These are phyloP conservation scores for Mycena rebaudengoi DNA, from an alignment of 768 basidiomycete genomes.

Conservation along the genomic window DNA sequence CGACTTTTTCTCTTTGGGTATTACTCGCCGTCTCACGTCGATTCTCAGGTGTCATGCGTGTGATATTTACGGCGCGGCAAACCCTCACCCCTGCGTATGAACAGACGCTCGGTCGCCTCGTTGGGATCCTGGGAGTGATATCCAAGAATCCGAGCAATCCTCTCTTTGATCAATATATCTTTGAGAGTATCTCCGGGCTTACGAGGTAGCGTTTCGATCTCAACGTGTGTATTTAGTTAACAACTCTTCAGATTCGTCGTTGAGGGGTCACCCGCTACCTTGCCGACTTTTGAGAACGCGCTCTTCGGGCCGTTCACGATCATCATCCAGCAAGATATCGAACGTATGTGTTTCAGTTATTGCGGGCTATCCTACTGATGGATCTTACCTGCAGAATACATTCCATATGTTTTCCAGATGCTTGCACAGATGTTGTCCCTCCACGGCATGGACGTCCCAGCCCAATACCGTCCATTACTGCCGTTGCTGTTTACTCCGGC, in stretches of 20 bases:
- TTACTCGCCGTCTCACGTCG: constrained; percentile 9
- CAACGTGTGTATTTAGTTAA: background rate
- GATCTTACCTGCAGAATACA: constrained; percentile 75
- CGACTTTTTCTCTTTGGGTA: background rate
- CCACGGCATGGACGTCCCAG: constrained; percentile 71
- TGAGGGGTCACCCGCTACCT: constrained; percentile 68
- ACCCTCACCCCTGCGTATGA: constrained; percentile 75
- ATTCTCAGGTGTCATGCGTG: constrained; percentile 86
- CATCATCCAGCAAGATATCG: constrained; percentile 92
- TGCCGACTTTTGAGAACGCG: constrained; percentile 79
- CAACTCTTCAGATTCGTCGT: constrained; percentile 74
- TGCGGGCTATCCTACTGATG: background rate
- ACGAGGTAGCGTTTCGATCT: constrained; percentile 67
- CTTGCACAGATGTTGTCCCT: constrained; percentile 94
- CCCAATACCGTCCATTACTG: constrained; percentile 80
- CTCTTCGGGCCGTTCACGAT: constrained; percentile 89
- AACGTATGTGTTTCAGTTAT: constrained; percentile 70
- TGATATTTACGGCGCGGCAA: constrained; percentile 89
- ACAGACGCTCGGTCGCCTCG: constrained; percentile 73
- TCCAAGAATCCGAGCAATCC: constrained; percentile 98
- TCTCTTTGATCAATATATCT: constrained; percentile 96
- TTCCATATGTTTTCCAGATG: constrained; percentile 97
- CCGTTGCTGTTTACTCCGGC: constrained; percentile 85
- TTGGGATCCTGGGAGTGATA: constrained; percentile 85
- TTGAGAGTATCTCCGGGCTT: constrained; percentile 94